Conservation (phyloP, 352 stramenopile species). For the Globisporangium heterothallicum region DNA sequence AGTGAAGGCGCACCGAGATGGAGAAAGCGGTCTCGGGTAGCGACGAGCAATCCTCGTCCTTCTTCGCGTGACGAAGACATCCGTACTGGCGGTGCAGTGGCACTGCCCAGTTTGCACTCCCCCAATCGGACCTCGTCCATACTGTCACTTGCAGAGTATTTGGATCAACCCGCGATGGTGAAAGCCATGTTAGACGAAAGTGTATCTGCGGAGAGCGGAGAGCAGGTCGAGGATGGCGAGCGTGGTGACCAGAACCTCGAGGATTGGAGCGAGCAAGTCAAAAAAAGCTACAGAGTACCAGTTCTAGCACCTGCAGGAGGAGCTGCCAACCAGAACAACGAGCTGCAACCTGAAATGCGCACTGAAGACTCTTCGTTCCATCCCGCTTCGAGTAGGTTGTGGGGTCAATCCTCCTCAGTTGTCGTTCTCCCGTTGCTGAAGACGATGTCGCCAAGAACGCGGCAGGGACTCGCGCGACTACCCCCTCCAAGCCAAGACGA, state of each 20-base stretch:
- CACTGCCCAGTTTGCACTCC: background rate
- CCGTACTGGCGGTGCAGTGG: background rate
- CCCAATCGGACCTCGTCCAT: slow-evolving; percentile 1
- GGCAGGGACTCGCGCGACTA: slow-evolving; percentile 30
- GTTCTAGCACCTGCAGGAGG: too few species aligned
- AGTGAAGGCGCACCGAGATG: too few species aligned
- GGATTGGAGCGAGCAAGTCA: too few species aligned
- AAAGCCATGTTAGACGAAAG: slow-evolving; percentile 22
- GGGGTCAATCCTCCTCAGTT: background rate
- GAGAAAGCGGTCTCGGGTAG: background rate
- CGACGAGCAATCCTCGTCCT: background rate
- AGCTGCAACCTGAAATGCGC: too few species aligned
- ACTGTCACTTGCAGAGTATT: slow-evolving; percentile 29
- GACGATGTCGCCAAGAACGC: slow-evolving; percentile 46
- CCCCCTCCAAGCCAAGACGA: slow-evolving; percentile 31
- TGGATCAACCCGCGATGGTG: slow-evolving; percentile 40
- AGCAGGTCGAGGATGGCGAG: background rate
- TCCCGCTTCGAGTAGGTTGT: too few species aligned
- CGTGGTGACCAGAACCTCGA: background rate
- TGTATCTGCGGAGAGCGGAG: background rate
- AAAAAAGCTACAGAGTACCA: too few species aligned
- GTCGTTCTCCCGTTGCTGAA: slow-evolving; percentile 35
- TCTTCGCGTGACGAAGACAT: slow-evolving; percentile 33
- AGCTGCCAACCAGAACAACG: too few species aligned
- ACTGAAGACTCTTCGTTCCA: too few species aligned